Percentiles rank a stretch among this genome's conserved stretches.
Evolutionary conservation across 1,284 basidiomycete genomes (phyloP).

Genomic region (Naganishia liquefaciens): DNA sequence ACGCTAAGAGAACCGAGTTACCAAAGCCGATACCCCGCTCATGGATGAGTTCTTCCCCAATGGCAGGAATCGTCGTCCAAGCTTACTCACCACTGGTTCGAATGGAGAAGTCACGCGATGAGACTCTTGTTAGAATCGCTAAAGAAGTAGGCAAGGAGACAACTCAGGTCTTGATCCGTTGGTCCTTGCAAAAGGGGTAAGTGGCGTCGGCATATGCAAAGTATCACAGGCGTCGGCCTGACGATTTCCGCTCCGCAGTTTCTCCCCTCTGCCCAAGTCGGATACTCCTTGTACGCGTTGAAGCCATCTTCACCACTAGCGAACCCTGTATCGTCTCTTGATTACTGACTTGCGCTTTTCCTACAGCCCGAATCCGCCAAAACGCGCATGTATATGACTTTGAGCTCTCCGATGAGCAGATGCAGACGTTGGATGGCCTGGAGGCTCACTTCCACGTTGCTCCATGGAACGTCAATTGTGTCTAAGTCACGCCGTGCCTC

Average conservation of each 20-base stretch:
- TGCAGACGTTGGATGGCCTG: constrained; percentile 60
- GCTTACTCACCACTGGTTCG: constrained; percentile 75
- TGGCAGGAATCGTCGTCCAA: constrained; percentile 64
- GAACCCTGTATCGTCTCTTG: not conserved
- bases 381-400: constrained; percentile 74
- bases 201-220: constrained; percentile 38
- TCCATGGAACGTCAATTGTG: constrained; percentile 25
- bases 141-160: constrained; percentile 65
- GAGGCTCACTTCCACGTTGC: constrained; percentile 23
- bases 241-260: constrained; percentile 56
- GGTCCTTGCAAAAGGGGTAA: constrained; percentile 79
- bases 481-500: not conserved
- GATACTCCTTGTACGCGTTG: constrained; percentile 42
- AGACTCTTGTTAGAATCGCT: constrained; percentile 60
- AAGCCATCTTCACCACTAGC: too few relatives aligned
- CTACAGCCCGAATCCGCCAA: constrained; percentile 62
- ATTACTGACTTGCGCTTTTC: constrained; percentile 51
- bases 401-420: constrained; percentile 64
- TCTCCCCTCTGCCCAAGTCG: constrained; percentile 73
- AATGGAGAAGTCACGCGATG: constrained; percentile 58
- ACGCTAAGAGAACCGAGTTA: constrained; percentile 48
- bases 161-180: constrained; percentile 75
- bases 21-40: not conserved
- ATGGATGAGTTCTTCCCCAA: not conserved
- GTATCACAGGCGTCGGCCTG: constrained; percentile 38